Conservation (phyloP, 352 stramenopile genomes). For the Thraustotheca clavata region DNA sequence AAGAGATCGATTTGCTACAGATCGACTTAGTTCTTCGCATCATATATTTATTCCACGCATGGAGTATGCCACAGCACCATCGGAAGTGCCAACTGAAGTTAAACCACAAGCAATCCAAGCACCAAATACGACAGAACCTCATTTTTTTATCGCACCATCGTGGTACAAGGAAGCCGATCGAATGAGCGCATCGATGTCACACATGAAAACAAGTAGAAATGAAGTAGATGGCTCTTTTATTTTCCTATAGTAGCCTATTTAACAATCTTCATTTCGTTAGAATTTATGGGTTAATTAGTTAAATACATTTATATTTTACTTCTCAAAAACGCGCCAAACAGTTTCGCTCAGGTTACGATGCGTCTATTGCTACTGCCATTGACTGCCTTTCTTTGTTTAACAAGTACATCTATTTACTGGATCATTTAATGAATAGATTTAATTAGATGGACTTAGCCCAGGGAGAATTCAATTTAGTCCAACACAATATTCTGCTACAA, state of each 20-base stretch:
- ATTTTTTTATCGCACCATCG: constrained; percentile 18
- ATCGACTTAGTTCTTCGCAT: constrained; percentile 15
- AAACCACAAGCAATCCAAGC: not conserved
- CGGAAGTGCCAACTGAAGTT: not conserved
- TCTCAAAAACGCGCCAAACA: too few relatives aligned
- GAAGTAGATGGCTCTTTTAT: constrained; percentile 1
- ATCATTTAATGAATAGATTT: too few relatives aligned
- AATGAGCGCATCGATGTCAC: constrained; percentile 7
- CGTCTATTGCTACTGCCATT: too few relatives aligned
- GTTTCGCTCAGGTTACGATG: too few relatives aligned
- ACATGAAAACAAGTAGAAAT: not conserved
- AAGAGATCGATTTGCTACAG: not conserved
- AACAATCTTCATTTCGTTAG: too few relatives aligned
- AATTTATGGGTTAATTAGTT: too few relatives aligned
- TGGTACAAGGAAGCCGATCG: constrained; percentile 19
- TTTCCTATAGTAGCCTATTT: too few relatives aligned
- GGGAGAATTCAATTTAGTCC: constrained; percentile 1
- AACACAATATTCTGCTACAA: not conserved
- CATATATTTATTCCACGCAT: constrained; percentile 14
- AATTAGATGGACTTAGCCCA: not conserved
- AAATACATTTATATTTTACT: too few relatives aligned
- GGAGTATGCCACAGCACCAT: constrained; percentile 2
- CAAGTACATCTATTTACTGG: too few relatives aligned
- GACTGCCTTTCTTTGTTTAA: too few relatives aligned
- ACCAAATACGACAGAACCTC: not conserved